Conservation (phyloP, 1,284 basidiomycete genomes). For the Xanthoconium separans region DNA sequence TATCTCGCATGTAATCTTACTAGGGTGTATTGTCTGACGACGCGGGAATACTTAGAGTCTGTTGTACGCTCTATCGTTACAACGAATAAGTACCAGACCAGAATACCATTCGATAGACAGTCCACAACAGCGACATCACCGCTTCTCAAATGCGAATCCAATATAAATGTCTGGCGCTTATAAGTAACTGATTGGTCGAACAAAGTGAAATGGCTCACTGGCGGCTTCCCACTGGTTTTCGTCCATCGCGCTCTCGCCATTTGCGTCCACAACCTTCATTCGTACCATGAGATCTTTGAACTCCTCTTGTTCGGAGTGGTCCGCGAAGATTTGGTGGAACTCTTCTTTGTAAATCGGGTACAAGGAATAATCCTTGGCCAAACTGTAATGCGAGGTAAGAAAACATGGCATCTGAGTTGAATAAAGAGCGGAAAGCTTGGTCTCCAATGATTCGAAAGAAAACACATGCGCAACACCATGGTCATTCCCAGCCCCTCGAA, state of each 20-base stretch:
- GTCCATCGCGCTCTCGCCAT: slow-evolving; percentile 88
- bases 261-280: slow-evolving; percentile 86
- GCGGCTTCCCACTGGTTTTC: slow-evolving; percentile 95
- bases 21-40: slow-evolving; percentile 15
- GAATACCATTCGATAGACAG: slow-evolving; percentile 1
- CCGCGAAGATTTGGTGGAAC: slow-evolving; percentile 84
- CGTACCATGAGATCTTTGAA: slow-evolving; percentile 76
- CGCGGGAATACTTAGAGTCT: not conserved
- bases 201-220: slow-evolving; percentile 57
- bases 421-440: not conserved
- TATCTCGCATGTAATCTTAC: slow-evolving; percentile 31
- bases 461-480: not conserved
- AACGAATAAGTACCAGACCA: slow-evolving; percentile 4
- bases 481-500: not conserved
- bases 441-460: not conserved
- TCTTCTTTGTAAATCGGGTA: slow-evolving; percentile 77
- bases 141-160: slow-evolving; percentile 80
- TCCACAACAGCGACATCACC: slow-evolving; percentile 30
- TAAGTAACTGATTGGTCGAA: slow-evolving; percentile 5
- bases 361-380: slow-evolving; percentile 84
- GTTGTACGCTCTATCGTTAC: slow-evolving; percentile 3
- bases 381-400: slow-evolving; percentile 42
- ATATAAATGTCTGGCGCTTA: slow-evolving; percentile 70
- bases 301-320: slow-evolving; percentile 74
- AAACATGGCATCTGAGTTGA: not conserved